Evolutionary conservation across 2,329 filamentous ascomycete species (phyloP).

Genomic region (Colletotrichum acutatum): DNA sequence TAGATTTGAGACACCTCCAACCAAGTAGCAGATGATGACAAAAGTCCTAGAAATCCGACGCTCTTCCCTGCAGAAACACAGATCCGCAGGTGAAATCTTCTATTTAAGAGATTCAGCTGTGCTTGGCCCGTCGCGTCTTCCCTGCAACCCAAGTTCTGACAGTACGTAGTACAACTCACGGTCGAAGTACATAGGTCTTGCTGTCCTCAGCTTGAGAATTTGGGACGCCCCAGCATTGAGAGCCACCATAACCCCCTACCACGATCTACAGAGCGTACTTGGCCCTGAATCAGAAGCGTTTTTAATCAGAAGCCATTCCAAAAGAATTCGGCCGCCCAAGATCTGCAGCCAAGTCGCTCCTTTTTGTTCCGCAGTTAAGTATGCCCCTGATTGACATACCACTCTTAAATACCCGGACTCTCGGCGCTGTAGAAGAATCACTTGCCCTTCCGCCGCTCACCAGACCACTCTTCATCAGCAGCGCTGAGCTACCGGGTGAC

Average conservation of each 20-base stretch:
- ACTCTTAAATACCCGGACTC: constrained; percentile 30
- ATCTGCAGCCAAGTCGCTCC: constrained; percentile 27
- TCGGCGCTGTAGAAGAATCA: constrained; percentile 15
- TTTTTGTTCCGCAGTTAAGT: constrained; percentile 10
- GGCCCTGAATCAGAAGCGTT: constrained; percentile 26
- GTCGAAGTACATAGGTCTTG: too few species aligned
- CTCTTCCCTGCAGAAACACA: constrained; percentile 5
- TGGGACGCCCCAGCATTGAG: neutral
- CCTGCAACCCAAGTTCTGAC: neutral
- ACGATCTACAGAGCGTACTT: constrained; percentile 21
- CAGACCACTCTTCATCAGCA: constrained; percentile 32
- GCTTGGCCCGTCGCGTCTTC: neutral
- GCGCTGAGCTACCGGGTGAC: constrained; percentile 29
- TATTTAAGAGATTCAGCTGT: neutral
- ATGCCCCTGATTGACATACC: constrained; percentile 16
- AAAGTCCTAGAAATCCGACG: neutral
- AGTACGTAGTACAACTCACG: too few species aligned
- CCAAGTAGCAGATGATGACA: constrained; percentile 18
- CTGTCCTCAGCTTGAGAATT: too few species aligned
- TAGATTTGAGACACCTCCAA: constrained; percentile 9
- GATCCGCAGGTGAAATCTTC: constrained; percentile 13
- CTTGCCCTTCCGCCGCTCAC: constrained; percentile 15
- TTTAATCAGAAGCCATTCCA: constrained; percentile 10
- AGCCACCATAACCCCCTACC: neutral
- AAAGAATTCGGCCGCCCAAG: neutral